Conservation (phyloP, 495 filamentous ascomycete species). For the Penicillium longicatenatum region DNA sequence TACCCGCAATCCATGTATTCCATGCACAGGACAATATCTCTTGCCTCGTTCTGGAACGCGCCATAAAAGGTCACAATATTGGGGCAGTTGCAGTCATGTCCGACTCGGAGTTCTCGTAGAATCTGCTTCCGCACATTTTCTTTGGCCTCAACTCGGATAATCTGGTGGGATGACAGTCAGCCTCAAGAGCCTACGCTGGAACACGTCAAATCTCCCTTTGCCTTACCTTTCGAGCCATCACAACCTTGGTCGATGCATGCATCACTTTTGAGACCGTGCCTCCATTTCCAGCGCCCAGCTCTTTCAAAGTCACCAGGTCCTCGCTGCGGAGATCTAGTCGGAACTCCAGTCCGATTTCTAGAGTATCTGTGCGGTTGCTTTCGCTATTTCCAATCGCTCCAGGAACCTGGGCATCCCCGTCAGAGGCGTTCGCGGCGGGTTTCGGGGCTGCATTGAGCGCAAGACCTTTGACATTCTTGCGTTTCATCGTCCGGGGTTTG, state of each 20-base stretch:
- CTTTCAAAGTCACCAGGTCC: constrained; percentile 89
- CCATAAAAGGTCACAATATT: constrained; percentile 98
- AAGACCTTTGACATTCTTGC: constrained; percentile 97
- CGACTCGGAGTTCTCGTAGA: constrained; percentile 93
- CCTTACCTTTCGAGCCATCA: constrained; percentile 95
- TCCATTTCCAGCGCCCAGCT: constrained; percentile 94
- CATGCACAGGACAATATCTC: constrained; percentile 99
- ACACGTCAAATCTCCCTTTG: not conserved
- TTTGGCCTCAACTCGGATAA: constrained; percentile 98
- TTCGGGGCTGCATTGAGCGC: constrained; percentile 72
- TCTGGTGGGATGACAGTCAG: constrained; percentile 50
- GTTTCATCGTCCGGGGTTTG: constrained; percentile 88
- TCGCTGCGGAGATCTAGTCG: constrained; percentile 89
- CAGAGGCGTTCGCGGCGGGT: constrained; percentile 56
- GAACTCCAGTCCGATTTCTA: constrained; percentile 97
- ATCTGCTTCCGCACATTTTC: constrained; percentile 95
- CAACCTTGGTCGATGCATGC: constrained; percentile 89
- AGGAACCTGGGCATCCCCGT: constrained; percentile 59
- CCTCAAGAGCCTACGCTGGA: not conserved
- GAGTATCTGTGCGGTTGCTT: constrained; percentile 67
- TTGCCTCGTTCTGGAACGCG: constrained; percentile 91
- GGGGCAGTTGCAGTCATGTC: constrained; percentile 95
- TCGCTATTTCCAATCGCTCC: constrained; percentile 62
- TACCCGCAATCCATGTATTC: constrained; percentile 99
- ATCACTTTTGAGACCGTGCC: constrained; percentile 97